Conservation (phyloP, 495 filamentous ascomycete species). For the Daldinia caldariorum region DNA sequence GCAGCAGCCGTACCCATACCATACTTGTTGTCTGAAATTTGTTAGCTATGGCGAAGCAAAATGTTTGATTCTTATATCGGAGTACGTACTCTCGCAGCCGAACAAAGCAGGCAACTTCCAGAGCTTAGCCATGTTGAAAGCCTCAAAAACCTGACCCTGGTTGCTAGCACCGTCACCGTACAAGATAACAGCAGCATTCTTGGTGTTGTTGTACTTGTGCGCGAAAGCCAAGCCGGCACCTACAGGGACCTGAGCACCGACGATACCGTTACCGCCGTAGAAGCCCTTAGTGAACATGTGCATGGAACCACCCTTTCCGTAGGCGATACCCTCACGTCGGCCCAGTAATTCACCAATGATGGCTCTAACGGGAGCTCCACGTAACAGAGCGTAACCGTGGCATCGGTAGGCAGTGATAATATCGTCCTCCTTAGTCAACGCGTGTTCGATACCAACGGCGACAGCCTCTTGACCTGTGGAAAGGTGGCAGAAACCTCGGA, state of each 20-base stretch:
- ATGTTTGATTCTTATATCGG: background rate
- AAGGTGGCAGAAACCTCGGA: slow-evolving; percentile 98
- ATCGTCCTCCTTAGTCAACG: slow-evolving; percentile 88
- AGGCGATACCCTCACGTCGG: slow-evolving; percentile 93
- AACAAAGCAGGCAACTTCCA: slow-evolving; percentile 96
- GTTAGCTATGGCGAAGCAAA: slow-evolving; percentile 36
- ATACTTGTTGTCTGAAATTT: slow-evolving; percentile 93
- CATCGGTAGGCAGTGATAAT: slow-evolving; percentile 98
- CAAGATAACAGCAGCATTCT: slow-evolving; percentile 85
- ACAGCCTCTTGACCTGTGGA: slow-evolving; percentile 98
- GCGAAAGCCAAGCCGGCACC: slow-evolving; percentile 97
- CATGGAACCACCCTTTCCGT: slow-evolving; percentile 99
- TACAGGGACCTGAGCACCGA: slow-evolving; percentile 97
- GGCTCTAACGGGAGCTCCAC: slow-evolving; percentile 87
- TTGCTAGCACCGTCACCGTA: slow-evolving; percentile 98
- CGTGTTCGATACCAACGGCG: slow-evolving; percentile 95
- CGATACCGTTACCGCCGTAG: slow-evolving; percentile 98
- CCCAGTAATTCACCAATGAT: slow-evolving; percentile 98
- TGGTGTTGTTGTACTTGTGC: slow-evolving; percentile 88
- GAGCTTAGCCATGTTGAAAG: slow-evolving; percentile 99
- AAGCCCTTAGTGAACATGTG: slow-evolving; percentile 99
- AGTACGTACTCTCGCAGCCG: slow-evolving; percentile 90
- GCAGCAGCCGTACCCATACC: slow-evolving; percentile 98
- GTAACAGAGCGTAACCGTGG: slow-evolving; percentile 98
- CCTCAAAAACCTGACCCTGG: slow-evolving; percentile 99